These are phyloP conservation scores for Tieghemiomyces parasiticus DNA, from an alignment of 192 early-diverging fungal species.

Conservation along the genomic window DNA sequence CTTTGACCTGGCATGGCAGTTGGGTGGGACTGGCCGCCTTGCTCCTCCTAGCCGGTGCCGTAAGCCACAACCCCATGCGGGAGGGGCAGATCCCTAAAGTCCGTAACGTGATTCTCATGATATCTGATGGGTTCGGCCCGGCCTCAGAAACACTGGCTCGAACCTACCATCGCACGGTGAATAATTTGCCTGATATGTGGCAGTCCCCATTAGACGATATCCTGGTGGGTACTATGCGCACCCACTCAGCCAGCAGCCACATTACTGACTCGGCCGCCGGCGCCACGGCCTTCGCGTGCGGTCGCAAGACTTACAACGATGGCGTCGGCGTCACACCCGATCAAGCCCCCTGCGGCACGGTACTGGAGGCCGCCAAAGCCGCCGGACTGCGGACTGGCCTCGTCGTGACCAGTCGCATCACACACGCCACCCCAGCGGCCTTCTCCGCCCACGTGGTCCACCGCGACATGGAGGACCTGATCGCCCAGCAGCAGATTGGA, in stretches of 20 bases:
- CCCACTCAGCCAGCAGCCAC: slow-evolving; percentile 59
- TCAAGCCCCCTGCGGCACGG: slow-evolving; percentile 67
- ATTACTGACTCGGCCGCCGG: slow-evolving; percentile 96
- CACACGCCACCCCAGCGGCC: slow-evolving; percentile 76
- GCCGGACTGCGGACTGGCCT: slow-evolving; percentile 71
- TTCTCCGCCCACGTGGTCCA: slow-evolving; percentile 69
- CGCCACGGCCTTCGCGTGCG: slow-evolving; percentile 90
- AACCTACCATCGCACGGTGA: slow-evolving; percentile 59
- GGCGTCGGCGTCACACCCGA: slow-evolving; percentile 73
- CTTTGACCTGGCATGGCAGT: too few relatives aligned
- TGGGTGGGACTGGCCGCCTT: too few relatives aligned
- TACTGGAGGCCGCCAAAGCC: slow-evolving; percentile 86
- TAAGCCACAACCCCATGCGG: background rate
- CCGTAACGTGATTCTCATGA: slow-evolving; percentile 84
- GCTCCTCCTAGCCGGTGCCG: background rate
- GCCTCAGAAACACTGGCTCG: slow-evolving; percentile 82
- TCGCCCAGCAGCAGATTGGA: slow-evolving; percentile 84
- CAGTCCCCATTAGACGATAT: slow-evolving; percentile 50
- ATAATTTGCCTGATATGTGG: slow-evolving; percentile 33
- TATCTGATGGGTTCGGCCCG: slow-evolving; percentile 91
- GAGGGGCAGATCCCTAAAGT: slow-evolving; percentile 12
- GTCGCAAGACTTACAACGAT: slow-evolving; percentile 81
- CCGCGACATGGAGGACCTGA: slow-evolving; percentile 69
- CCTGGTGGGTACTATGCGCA: slow-evolving; percentile 76
- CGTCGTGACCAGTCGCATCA: slow-evolving; percentile 88